Evolutionary conservation across 805 yeast genomes (phyloP).

Genomic region (Starmerella geochares): DNA sequence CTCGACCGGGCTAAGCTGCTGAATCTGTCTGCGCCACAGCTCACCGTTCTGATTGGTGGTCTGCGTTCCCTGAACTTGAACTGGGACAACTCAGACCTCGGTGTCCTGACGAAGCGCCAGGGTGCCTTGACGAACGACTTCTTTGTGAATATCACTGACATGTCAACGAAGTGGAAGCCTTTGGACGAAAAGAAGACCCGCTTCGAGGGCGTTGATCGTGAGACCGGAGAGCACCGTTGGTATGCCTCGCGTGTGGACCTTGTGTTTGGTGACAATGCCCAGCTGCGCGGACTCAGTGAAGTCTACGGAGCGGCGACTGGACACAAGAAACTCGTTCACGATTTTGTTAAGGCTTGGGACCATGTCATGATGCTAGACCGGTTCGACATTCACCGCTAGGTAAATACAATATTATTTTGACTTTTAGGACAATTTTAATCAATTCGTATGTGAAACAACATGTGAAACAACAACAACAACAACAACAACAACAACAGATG

Average conservation of each 20-base stretch:
- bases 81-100: constrained; percentile 20
- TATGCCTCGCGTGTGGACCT: constrained; percentile 19
- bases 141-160: constrained; percentile 17
- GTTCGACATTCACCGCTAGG: constrained; percentile 13
- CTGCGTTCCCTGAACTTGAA: constrained; percentile 18
- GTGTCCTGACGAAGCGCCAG: constrained; percentile 17
- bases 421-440: too few species aligned
- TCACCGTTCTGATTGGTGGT: constrained; percentile 22
- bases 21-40: constrained; percentile 20
- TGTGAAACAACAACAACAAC: too few species aligned
- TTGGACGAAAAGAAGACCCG: constrained; percentile 17
- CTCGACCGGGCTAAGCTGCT: constrained; percentile 21
- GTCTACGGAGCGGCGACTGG: constrained; percentile 15
- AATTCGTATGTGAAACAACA: too few species aligned
- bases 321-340: constrained; percentile 14
- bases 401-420: background rate
- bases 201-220: constrained; percentile 21
- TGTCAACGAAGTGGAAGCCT: constrained; percentile 18
- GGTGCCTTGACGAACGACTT: constrained; percentile 20
- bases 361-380: constrained; percentile 23
- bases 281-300: constrained; percentile 20
- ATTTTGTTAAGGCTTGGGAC: constrained; percentile 21
- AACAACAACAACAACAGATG: too few species aligned
- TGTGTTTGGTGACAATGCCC: constrained; percentile 17
- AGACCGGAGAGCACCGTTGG: constrained; percentile 18